Evolutionary conservation across 2,329 filamentous ascomycete species (phyloP), one percentile per base, ranked within the genome.

Genomic region (Fusarium piperis): DNA sequence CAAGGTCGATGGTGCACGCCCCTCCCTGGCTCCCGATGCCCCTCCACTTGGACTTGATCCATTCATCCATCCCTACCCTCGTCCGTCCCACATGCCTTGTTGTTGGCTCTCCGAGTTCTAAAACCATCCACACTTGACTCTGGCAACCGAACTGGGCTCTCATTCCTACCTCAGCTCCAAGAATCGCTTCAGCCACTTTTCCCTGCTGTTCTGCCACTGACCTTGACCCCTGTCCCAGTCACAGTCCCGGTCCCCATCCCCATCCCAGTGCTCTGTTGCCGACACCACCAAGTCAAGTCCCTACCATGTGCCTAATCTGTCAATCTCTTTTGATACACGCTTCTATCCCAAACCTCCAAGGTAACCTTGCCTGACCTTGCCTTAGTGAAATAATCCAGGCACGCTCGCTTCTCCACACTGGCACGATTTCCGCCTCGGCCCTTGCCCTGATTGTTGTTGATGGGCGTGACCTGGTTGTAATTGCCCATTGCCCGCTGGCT

Each of bases 271-370:
- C 53, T 48, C 57, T 41, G 60, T 48, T 30, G 20, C 69, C 59
- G 53, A 35, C 60, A 68, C 59, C 46, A 67, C 59, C 46, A 67
- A 62, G 36, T 59, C 41, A 59, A 44, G 39, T 44, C 39, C 20
- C 20, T 44, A 59, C 53, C 52, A 53, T 53, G 60, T 59, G 59
- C 61, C 64, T 62, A 72, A 74, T 72, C 71, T 73, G 73, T 75
- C 74, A 70, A 74, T 82, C 80, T 82, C 79, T 80, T 72, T 81
- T 83, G 82, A 83, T 82, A 83, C 82, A 82, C 80, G 79, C 81
- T 74, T 77, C 59, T 65, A 59, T 68, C 58, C 64, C 59, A 60
- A 59, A 65, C 46, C 51, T 72, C 55, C 46, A 72, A 63, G 57
- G 68, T 62, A 63, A 38, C 62, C 51, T 56, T 70, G 44, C 46